Base-by-base conservation (phyloP, 2,329 filamentous ascomycete genomes). In the Penicillium sp. region DNA sequence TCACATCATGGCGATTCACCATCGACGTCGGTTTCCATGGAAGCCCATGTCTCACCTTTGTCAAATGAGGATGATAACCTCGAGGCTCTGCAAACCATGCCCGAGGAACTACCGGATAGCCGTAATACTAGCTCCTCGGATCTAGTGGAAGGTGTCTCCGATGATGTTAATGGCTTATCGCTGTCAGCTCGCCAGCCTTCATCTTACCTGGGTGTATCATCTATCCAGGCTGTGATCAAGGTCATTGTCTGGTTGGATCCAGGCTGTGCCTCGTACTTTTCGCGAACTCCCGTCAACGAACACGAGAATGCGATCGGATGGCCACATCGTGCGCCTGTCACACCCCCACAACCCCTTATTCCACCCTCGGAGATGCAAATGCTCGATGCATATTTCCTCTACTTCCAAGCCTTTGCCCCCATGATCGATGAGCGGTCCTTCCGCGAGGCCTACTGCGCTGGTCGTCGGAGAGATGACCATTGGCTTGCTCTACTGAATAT, bases 401-500 rank as follows among this genome's bases (percentile, higher is more conserved):
- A 86, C 32, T 82, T 89, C 24, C 89, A 91, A 59, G 83, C 86
- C 1, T 87, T 90, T 62, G 82, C 87, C 4, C 89, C 89, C 0
- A 85, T 91, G 80, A 78, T 92, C 3, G 88, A 92, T 62, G 88
- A 91, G 70, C 82, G 82, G 18, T 80, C 82, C 10, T 90, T 91
- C 70, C 83, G 86, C 60, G 83, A 85, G 10, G 84, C 84, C 50
- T 88, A 87, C 63, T 76, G 85, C 16, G 80, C 82, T 56, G 83
- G 83, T 11, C 82, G 84, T 60, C 79, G 87, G 18, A 84, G 79
- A 57, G 88, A 91, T 68, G 79, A 83, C 1, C 81, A 87, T 20
- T 92, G 89, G 89, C 78, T 90, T 18, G 85, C 86, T 9, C 74
- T 92, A 7, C 76, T 90, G 20, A 91, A 92, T 69, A 89, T 89